Conservation (phyloP, 2,329 filamentous ascomycete genomes). For the Colletotrichum spaethianum region DNA sequence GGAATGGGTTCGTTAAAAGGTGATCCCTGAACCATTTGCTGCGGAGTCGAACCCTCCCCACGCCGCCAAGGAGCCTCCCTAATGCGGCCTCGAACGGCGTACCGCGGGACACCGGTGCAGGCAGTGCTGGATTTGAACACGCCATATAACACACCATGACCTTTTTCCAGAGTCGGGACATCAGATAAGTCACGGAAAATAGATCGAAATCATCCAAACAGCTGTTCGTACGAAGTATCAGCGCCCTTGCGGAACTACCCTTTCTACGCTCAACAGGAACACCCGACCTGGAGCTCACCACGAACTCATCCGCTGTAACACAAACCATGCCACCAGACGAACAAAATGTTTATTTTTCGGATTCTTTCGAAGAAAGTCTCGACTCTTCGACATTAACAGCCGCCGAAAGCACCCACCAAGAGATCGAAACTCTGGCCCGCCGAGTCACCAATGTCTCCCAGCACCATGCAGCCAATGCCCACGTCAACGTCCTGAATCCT, state of each 20-base stretch:
- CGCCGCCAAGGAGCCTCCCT: background rate
- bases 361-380: background rate
- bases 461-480: background rate
- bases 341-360: background rate
- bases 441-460: slow-evolving; percentile 27
- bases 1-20: background rate
- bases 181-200: background rate
- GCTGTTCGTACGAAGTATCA: background rate
- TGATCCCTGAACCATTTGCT: background rate
- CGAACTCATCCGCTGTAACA: background rate
- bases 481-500: slow-evolving; percentile 35
- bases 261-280: background rate
- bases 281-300: background rate
- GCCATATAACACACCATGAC: background rate
- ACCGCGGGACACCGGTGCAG: background rate
- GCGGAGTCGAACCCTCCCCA: background rate
- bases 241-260: background rate
- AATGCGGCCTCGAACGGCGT: background rate
- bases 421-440: slow-evolving; percentile 31
- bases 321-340: background rate
- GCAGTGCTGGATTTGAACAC: background rate
- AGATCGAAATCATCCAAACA: too few relatives aligned
- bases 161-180: background rate
- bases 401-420: background rate
- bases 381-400: slow-evolving; percentile 7